Evolutionary conservation across 2,329 filamentous ascomycete genomes (phyloP).

Genomic region (Atkinsonella hypoxylon): DNA sequence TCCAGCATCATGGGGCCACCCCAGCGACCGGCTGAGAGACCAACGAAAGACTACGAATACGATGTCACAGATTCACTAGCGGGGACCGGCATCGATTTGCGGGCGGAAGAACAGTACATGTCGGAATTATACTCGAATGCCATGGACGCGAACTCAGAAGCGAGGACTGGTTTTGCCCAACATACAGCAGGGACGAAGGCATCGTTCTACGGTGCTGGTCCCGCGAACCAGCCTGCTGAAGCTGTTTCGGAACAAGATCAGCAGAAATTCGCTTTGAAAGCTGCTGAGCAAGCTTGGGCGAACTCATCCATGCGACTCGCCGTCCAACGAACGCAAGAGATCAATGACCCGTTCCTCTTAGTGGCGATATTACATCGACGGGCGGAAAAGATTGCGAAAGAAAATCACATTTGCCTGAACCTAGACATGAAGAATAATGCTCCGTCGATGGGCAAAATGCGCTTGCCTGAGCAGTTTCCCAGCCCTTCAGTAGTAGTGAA

Average conservation of each 20-base stretch:
- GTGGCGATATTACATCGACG: constrained; percentile 49
- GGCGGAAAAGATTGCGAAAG: constrained; percentile 44
- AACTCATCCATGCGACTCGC: constrained; percentile 51
- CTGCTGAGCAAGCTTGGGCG: constrained; percentile 53
- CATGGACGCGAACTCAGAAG: constrained; percentile 31
- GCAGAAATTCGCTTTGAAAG: constrained; percentile 53
- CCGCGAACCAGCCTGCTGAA: constrained; percentile 51
- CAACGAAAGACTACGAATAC: constrained; percentile 51
- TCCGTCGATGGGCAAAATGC: constrained; percentile 34
- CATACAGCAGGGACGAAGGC: constrained; percentile 42
- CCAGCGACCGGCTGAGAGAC: constrained; percentile 49
- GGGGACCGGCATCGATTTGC: constrained; percentile 75
- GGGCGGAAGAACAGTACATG: constrained; percentile 75
- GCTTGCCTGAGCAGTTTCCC: constrained; percentile 35
- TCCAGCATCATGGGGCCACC: constrained; percentile 41
- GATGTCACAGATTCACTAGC: constrained; percentile 76
- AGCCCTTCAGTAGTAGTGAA: constrained; percentile 40
- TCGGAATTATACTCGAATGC: constrained; percentile 51
- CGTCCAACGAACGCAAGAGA: constrained; percentile 51
- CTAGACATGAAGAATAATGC: constrained; percentile 38
- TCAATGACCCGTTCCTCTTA: constrained; percentile 61
- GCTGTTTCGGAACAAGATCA: constrained; percentile 35
- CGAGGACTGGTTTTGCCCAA: constrained; percentile 36
- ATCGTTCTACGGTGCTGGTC: constrained; percentile 52
- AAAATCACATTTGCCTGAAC: constrained; percentile 45